Evolutionary conservation across 2,329 filamentous ascomycete species (phyloP), one percentile per base, ranked within the genome.

Genomic region (Ceratocystis cubensis): DNA sequence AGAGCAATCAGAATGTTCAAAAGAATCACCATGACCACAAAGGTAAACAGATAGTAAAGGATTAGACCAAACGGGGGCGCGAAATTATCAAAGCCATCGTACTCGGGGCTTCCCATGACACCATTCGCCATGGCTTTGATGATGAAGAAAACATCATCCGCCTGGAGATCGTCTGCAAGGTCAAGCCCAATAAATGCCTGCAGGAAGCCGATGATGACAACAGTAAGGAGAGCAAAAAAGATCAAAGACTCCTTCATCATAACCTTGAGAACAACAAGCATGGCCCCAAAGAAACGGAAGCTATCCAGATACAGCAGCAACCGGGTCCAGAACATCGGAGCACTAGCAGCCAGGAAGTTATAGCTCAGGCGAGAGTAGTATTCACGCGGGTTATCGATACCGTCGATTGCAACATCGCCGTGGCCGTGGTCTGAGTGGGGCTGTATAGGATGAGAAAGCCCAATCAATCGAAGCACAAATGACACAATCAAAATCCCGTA

Each of bases 11-110:
- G 84, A 71, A 99, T 91, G 75, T 99, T 99, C 71, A 99, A 84
- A 30, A 97, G 80, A 66, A 99, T 78, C 28, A 84, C 92, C 88
- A 96, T 96, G 72, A 99, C 89, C 48, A 97, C 87, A 73, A 99
- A 99, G 20, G 93, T 96, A 76, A 96, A 99, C 73, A 95, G 84
- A 78, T 99, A 99, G 79, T 99, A 99, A 8, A 99, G 86, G 41
- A 96, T 89, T 63, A 96, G 83, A 7, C 94, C 94, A 74, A 96
- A 99, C 0, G 94, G 94, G 13, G 89, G 91, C 25, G 88, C 89
- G 74, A 97, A 99, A 28, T 87, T 82, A 70, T 96, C 91, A 72
- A 97, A 97, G 0, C 88, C 89, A 4, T 76, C 80, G 72, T 99
- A 97, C 70, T 97, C 92, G 0, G 94, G 94, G 63, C 86, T 89